Conservation (phyloP, 2,329 filamentous ascomycete genomes). For the Dactylella cylindrospora region DNA sequence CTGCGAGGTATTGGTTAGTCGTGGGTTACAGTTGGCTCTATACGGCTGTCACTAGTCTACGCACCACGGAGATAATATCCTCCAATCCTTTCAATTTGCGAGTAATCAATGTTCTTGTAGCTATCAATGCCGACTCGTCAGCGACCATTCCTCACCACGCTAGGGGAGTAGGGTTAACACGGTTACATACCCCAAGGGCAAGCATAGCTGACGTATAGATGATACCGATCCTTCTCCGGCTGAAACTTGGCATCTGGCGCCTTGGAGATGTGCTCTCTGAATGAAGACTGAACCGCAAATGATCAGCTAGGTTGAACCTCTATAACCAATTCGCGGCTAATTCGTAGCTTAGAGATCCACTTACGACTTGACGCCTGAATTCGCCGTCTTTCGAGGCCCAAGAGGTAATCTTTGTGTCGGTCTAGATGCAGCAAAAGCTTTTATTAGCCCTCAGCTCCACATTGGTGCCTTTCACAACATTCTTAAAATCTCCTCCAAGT, state of each 20-base stretch:
- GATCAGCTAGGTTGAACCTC: no score
- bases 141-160: background rate
- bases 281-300: conserved; percentile 39
- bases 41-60: background rate
- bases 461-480: no score
- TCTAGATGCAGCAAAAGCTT: background rate
- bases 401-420: conserved; percentile 17
- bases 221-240: conserved; percentile 84
- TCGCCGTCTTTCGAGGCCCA: conserved; percentile 41
- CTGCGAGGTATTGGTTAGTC: conserved; percentile 53
- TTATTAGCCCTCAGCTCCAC: no score
- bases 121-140: conserved; percentile 1
- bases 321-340: no score
- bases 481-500: background rate
- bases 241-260: conserved; percentile 68
- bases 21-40: background rate
- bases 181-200: conserved; percentile 75
- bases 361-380: conserved; percentile 37
- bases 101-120: conserved; percentile 71
- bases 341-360: background rate
- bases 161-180: no score
- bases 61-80: conserved; percentile 63
- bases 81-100: conserved; percentile 90
- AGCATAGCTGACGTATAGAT: conserved; percentile 91
- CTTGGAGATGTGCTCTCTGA: conserved; percentile 27